phyloP scores from a whole-genome alignment of 345 rosid species.

The Diplotaxis tenuifolia region DNA sequence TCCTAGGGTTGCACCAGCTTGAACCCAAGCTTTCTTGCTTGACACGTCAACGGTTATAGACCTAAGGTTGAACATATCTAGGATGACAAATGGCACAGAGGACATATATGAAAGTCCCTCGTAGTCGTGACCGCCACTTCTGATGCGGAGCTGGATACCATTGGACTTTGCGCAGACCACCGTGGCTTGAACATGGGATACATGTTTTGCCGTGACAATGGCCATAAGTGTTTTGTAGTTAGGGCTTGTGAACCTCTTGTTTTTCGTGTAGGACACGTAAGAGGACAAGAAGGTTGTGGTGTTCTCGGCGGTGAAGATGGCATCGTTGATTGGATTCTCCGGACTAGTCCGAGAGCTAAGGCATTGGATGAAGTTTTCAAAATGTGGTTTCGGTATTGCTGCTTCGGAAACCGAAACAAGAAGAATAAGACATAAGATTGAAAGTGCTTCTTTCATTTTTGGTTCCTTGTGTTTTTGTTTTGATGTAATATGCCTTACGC shows the following conservation, averaged over 20 bases:
- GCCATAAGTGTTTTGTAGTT: constrained; percentile 17
- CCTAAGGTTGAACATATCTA: constrained; percentile 49
- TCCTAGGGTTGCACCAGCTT: constrained; percentile 56
- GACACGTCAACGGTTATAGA: constrained; percentile 39
- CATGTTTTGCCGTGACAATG: constrained; percentile 30
- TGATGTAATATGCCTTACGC: neutral
- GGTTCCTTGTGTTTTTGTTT: neutral
- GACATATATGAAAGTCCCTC: constrained; percentile 39
- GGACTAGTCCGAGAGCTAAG: constrained; percentile 7
- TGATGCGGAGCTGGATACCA: constrained; percentile 25
- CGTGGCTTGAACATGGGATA: constrained; percentile 37
- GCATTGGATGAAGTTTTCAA: constrained; percentile 18
- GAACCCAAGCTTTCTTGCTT: constrained; percentile 45
- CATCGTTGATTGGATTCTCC: constrained; percentile 23
- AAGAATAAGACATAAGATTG: constrained; percentile 16
- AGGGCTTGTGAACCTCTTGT: constrained; percentile 28
- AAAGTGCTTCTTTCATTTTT: constrained; percentile 2
- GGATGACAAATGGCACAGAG: constrained; percentile 32
- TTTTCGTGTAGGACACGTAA: constrained; percentile 32
- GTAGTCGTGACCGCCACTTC: constrained; percentile 40
- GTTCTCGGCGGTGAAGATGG: constrained; percentile 17
- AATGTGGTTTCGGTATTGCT: neutral
- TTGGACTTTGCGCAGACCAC: constrained; percentile 33
- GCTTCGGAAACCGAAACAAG: constrained; percentile 12
- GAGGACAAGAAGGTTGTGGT: constrained; percentile 28